These are phyloP conservation scores for Candida coquimbonensis DNA, from an alignment of 805 yeast species.

Conservation along the genomic window DNA sequence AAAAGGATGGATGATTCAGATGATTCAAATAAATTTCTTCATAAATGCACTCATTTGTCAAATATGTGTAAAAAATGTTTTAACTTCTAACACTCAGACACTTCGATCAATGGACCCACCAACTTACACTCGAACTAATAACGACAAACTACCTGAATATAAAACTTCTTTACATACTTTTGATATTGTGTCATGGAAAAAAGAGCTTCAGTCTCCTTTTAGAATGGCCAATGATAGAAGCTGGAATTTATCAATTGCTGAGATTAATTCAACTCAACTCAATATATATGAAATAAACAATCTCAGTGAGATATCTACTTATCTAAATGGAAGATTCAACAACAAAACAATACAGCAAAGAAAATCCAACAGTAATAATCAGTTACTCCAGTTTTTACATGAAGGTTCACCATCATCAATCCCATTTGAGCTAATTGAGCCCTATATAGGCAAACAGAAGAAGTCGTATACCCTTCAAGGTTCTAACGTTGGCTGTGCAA, in stretches of 20 bases:
- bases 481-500: constrained; percentile 3
- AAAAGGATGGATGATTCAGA: too few species aligned
- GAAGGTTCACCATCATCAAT: not conserved
- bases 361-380: not conserved
- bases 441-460: constrained; percentile 1
- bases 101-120: too few species aligned
- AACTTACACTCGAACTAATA: too few species aligned
- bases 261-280: constrained; percentile 7
- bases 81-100: too few species aligned
- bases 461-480: constrained; percentile 7
- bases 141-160: not conserved
- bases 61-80: too few species aligned
- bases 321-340: not conserved
- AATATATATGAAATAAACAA: constrained; percentile 3
- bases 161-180: not conserved
- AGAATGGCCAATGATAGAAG: constrained; percentile 2
- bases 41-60: too few species aligned
- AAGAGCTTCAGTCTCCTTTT: constrained; percentile 7
- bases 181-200: constrained; percentile 6
- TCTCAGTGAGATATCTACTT: not conserved
- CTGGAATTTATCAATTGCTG: constrained; percentile 6
- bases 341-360: not conserved
- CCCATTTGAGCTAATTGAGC: not conserved
- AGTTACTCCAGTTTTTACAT: not conserved
- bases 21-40: too few species aligned